Evolutionary conservation across 1,284 basidiomycete genomes (phyloP), one percentile per base, ranked within the genome.

Genomic region (Cutaneotrichosporon curvatum): DNA sequence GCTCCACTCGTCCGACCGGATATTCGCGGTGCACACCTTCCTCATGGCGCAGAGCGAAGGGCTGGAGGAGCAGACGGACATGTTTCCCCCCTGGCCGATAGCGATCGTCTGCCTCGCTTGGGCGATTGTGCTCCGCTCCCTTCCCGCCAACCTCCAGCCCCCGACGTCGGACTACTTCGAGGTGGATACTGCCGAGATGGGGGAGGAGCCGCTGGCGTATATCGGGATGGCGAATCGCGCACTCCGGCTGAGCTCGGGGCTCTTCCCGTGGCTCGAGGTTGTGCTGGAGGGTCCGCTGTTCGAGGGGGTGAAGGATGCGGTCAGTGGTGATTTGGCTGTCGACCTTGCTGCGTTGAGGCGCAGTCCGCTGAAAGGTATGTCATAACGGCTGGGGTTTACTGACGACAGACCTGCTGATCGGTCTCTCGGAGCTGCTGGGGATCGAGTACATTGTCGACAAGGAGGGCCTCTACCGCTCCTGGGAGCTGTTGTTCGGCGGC

Each of bases 71-170:
- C 30, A 35, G 15, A 37, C 34, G 14, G 35, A 20, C 14, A 38
- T 48, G 37, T 40, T 52, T 45, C 58, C 62, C 2, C 23, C 47
- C 5, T 59, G 53, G 53, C 67, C 67, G 19, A 61, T 63, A 35
- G 46, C 66, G 8, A 48, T 74, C 22, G 50, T 70, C 25, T 67
- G 63, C 42, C 55, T 71, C 14, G 62, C 61, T 16, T 68, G 68
- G 63, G 53, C 69, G 1, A 63, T 70, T 19, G 55, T 67, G 4
- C 53, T 72, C 7, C 52, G 57, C 12, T 56, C 52, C 3, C 36
- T 67, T 4, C 54, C 57, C 4, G 37, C 51, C 10, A 57, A 61
- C 22, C 47, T 56, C 10, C 48, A 51, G 23, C 61, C 62, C 15
- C 52, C 60, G 20, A 46, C 47, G 0, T 30, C 39, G 10, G 54